phyloP scores from a whole-genome alignment of 2,329 filamentous ascomycete genomes.

The Xylaria sp. region DNA sequence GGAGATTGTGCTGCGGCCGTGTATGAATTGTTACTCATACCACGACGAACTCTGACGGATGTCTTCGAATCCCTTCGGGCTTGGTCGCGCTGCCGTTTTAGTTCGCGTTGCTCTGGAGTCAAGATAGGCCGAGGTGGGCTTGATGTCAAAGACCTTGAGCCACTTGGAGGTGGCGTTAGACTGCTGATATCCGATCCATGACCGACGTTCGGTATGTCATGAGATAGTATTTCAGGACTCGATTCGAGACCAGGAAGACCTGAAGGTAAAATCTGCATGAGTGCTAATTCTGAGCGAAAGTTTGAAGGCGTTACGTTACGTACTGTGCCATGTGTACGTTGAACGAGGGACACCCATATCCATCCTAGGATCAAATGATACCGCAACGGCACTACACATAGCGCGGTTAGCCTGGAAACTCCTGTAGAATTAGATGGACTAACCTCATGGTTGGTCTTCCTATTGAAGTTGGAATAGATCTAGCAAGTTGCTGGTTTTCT shows the following conservation, averaged over 20 bases:
- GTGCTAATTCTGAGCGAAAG: conserved; percentile 5
- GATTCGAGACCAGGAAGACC: conserved; percentile 51
- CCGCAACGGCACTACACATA: conserved; percentile 58
- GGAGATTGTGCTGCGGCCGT: conserved; percentile 53
- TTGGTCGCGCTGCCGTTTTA: conserved; percentile 71
- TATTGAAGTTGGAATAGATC: conserved; percentile 37
- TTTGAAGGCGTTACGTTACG: conserved; percentile 42
- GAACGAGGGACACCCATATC: conserved; percentile 62
- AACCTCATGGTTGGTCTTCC: conserved; percentile 54
- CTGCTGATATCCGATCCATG: conserved; percentile 60
- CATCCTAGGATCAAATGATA: conserved; percentile 63
- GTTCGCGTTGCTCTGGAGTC: conserved; percentile 69
- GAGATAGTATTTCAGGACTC: conserved; percentile 54
- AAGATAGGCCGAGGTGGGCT: conserved; percentile 67
- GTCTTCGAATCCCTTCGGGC: conserved; percentile 69
- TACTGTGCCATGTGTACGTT: conserved; percentile 60
- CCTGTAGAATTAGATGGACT: conserved; percentile 21
- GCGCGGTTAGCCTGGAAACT: conserved; percentile 26
- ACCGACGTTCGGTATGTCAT: conserved; percentile 60
- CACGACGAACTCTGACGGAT: conserved; percentile 61
- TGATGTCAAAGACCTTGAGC: conserved; percentile 64
- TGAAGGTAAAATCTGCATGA: conserved; percentile 21
- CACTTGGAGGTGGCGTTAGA: conserved; percentile 62
- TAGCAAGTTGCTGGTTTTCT: conserved; percentile 47
- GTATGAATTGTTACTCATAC: conserved; percentile 59